Percentiles rank a stretch among this genome's conserved stretches.
These are phyloP conservation scores for Camelina laxa DNA, from an alignment of 345 rosid genomes.

Conservation along the genomic window DNA sequence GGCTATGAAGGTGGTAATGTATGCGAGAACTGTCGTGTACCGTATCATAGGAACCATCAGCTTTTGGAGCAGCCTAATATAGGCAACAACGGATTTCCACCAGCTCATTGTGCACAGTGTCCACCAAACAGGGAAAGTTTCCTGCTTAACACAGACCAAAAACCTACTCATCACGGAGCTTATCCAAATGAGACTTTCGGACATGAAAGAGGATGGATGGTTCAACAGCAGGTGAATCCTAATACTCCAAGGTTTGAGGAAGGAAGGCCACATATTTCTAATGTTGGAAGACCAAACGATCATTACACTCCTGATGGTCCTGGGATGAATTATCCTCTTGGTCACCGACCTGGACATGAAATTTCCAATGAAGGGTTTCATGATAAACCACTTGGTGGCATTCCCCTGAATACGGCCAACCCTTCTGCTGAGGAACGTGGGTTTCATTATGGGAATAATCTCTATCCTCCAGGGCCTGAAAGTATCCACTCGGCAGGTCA, in stretches of 20 bases:
- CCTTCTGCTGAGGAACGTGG: constrained; percentile 60
- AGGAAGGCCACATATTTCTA: constrained; percentile 59
- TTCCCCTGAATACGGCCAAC: constrained; percentile 48
- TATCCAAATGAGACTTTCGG: constrained; percentile 61
- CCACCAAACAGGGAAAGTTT: constrained; percentile 58
- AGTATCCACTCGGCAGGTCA: constrained; percentile 55
- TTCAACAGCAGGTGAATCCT: constrained; percentile 66
- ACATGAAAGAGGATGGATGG: constrained; percentile 82
- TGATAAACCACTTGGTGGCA: constrained; percentile 56
- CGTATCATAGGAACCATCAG: constrained; percentile 64
- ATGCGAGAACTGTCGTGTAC: constrained; percentile 68
- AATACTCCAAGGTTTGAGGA: constrained; percentile 62
- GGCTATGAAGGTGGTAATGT: constrained; percentile 64
- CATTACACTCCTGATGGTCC: constrained; percentile 65
- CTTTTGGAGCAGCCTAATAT: constrained; percentile 66
- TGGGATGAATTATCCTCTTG: constrained; percentile 62
- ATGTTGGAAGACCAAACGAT: constrained; percentile 72
- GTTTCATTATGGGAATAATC: constrained; percentile 60
- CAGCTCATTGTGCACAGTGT: constrained; percentile 60
- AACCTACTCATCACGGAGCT: constrained; percentile 53
- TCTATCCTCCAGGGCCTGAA: constrained; percentile 66
- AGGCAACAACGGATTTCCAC: constrained; percentile 63
- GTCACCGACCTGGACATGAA: constrained; percentile 71
- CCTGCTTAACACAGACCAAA: constrained; percentile 60
- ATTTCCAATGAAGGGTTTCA: constrained; percentile 61